Evolutionary conservation across 768 basidiomycete genomes (phyloP).

Genomic region (Pholiota conissans): DNA sequence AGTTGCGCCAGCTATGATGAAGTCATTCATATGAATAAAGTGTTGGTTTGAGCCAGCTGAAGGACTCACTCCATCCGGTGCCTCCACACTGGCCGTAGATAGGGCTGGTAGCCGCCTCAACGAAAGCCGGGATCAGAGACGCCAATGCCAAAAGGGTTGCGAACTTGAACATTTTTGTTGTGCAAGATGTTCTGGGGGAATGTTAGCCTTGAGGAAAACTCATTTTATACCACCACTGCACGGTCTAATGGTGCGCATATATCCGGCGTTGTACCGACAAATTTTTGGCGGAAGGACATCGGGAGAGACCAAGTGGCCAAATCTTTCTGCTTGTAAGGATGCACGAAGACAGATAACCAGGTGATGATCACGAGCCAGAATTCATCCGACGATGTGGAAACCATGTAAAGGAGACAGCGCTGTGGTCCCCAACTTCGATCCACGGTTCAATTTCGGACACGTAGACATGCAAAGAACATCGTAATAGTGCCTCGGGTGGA

Average conservation of each 20-base stretch:
- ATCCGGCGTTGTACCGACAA: conserved; percentile 38
- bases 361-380: conserved; percentile 28
- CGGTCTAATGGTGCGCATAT: conserved; percentile 19
- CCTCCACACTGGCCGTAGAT: conserved; percentile 58
- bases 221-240: conserved; percentile 21
- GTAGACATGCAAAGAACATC: not conserved
- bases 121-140: conserved; percentile 43
- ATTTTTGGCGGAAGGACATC: conserved; percentile 26
- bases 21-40: not conserved
- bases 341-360: not conserved
- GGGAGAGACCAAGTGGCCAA: conserved; percentile 15
- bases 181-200: not conserved
- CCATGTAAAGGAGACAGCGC: not conserved
- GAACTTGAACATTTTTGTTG: conserved; percentile 45
- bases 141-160: conserved; percentile 42
- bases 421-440: not conserved
- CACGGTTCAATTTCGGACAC: conserved; percentile 21
- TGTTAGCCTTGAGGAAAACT: not conserved
- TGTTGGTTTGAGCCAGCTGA: not conserved
- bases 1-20: conserved; percentile 33
- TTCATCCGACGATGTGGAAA: conserved; percentile 24
- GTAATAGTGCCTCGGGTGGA: not conserved
- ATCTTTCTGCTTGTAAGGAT: not conserved
- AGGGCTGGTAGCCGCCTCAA: conserved; percentile 37
- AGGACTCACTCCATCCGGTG: conserved; percentile 44